Conservation (phyloP, 2,329 filamentous ascomycete genomes). For the Macrophomina pseudophaseolina region DNA sequence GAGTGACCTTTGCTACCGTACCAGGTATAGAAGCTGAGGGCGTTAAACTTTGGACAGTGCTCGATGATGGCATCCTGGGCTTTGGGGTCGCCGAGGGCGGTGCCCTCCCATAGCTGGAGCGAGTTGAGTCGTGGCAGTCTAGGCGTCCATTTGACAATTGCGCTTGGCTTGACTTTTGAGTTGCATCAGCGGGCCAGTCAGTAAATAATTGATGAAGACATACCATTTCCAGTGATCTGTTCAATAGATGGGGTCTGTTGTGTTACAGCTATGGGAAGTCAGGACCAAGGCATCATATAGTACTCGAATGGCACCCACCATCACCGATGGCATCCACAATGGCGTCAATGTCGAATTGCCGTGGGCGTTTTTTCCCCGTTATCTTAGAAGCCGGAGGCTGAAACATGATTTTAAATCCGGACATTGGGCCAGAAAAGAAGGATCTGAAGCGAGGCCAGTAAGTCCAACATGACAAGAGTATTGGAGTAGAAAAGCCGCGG, state of each 20-base stretch:
- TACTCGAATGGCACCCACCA: neutral
- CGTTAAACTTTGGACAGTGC: conserved; percentile 66
- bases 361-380: conserved; percentile 36
- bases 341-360: conserved; percentile 47
- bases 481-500: too few relatives aligned
- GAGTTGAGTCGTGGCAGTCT: conserved; percentile 62
- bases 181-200: conserved; percentile 1
- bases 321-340: conserved; percentile 50
- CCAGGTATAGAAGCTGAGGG: conserved; percentile 64
- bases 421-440: conserved; percentile 58
- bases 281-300: conserved; percentile 26
- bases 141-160: conserved; percentile 64
- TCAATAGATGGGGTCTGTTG: conserved; percentile 61
- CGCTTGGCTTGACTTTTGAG: conserved; percentile 53
- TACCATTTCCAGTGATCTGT: conserved; percentile 61
- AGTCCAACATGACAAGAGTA: neutral
- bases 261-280: conserved; percentile 46
- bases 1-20: conserved; percentile 29
- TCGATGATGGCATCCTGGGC: conserved; percentile 59
- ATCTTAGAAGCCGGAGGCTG: conserved; percentile 33
- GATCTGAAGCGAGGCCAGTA: conserved; percentile 38
- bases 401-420: conserved; percentile 47
- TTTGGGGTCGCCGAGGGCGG: conserved; percentile 60
- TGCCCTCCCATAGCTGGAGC: conserved; percentile 66
- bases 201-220: conserved; percentile 27